Conservation (phyloP, 192 early-diverging fungal genomes). For the Coemansia aciculifera region DNA sequence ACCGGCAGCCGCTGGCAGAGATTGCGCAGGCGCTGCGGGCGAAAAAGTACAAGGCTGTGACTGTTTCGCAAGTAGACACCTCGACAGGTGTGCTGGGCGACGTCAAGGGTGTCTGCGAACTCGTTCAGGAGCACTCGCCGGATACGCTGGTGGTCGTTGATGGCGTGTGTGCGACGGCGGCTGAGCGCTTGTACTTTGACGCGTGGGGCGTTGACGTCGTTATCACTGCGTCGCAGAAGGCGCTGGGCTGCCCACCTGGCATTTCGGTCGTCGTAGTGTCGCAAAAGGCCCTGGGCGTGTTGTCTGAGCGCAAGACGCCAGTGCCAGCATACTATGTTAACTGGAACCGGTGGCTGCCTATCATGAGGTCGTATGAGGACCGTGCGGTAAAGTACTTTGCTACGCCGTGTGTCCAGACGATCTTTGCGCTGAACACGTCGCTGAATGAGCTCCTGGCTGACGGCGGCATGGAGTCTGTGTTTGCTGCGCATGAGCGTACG, state of each 20-base stretch:
- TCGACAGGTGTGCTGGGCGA: conserved; percentile 90
- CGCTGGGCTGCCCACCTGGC: conserved; percentile 91
- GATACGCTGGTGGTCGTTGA: conserved; percentile 89
- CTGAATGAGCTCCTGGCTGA: conserved; percentile 73
- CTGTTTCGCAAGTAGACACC: conserved; percentile 95
- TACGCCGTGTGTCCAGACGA: conserved; percentile 91
- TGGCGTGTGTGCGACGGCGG: conserved; percentile 94
- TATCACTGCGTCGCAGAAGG: conserved; percentile 94
- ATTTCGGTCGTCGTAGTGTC: conserved; percentile 85
- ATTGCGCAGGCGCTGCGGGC: conserved; percentile 65
- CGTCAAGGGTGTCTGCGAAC: conserved; percentile 70
- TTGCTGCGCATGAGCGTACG: conserved; percentile 75
- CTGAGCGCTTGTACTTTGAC: conserved; percentile 90
- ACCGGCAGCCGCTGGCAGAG: conserved; percentile 65
- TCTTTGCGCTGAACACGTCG: conserved; percentile 84
- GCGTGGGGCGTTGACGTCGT: conserved; percentile 91
- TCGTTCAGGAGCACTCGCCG: conserved; percentile 77
- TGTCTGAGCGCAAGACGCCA: conserved; percentile 65
- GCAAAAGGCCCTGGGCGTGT: conserved; percentile 54
- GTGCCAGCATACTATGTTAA: conserved; percentile 89
- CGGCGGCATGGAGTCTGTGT: conserved; percentile 71
- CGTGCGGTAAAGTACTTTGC: conserved; percentile 94
- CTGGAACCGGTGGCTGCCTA: conserved; percentile 94
- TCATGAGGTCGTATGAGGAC: conserved; percentile 95
- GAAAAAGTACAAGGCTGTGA: conserved; percentile 81